phyloP scores from a whole-genome alignment of 2,329 filamentous ascomycete genomes.

The Rhytidhysteron rufulum region DNA sequence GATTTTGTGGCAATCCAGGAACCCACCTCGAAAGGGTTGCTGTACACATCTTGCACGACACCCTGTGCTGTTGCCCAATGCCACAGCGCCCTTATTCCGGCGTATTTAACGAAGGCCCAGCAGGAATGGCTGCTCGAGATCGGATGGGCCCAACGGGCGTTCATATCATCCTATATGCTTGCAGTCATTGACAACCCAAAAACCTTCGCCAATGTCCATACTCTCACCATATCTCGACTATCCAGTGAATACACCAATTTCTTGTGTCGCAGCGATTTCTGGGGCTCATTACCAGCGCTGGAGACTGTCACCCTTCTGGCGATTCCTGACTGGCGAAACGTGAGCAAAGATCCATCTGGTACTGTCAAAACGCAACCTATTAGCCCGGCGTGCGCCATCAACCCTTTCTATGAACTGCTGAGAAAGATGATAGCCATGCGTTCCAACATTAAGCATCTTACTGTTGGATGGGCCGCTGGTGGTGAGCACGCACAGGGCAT shows the following conservation, averaged over 20 bases:
- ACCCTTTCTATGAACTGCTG: slow-evolving; percentile 53
- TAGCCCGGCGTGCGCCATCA: slow-evolving; percentile 50
- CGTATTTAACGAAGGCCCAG: slow-evolving; percentile 58
- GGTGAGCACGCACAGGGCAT: slow-evolving; percentile 63
- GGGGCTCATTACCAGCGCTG: slow-evolving; percentile 55
- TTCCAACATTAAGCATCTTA: slow-evolving; percentile 54
- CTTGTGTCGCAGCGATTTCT: slow-evolving; percentile 58
- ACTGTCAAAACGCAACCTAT: slow-evolving; percentile 48
- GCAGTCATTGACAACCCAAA: slow-evolving; percentile 58
- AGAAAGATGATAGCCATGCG: slow-evolving; percentile 46
- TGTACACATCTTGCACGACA: slow-evolving; percentile 29
- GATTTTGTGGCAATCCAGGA: slow-evolving; percentile 14
- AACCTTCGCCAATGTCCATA: slow-evolving; percentile 54
- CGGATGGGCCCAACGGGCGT: slow-evolving; percentile 65
- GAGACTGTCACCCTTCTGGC: slow-evolving; percentile 56
- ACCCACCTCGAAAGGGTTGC: slow-evolving; percentile 20
- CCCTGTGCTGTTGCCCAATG: slow-evolving; percentile 21
- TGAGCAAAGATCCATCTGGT: slow-evolving; percentile 51
- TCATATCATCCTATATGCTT: slow-evolving; percentile 65
- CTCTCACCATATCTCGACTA: slow-evolving; percentile 61
- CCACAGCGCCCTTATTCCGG: slow-evolving; percentile 47
- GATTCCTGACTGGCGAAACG: slow-evolving; percentile 63
- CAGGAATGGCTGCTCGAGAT: slow-evolving; percentile 66
- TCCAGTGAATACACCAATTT: slow-evolving; percentile 58
- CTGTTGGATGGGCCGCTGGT: slow-evolving; percentile 64